Base-by-base conservation (phyloP, 345 rosid species). In the Ceriops tagal region DNA sequence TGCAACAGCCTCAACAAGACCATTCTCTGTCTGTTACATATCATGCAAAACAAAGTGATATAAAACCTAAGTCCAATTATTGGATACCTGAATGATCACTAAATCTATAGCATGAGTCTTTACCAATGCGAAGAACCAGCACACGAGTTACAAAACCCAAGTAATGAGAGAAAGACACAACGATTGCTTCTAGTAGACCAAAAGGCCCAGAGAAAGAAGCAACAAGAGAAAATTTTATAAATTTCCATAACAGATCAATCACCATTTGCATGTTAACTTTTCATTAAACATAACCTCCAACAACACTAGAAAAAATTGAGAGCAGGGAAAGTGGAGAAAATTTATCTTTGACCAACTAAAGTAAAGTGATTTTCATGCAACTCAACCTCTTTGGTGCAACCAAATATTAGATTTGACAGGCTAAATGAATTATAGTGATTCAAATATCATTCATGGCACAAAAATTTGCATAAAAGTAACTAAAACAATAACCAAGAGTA, bases 1-100 rank as follows among this genome's bases (percentile, higher is more conserved):
- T 79, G 92, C 97, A 58, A 95, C 96, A 73, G 93, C 88, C 81
- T 92, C 96, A 69, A 90, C 97, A 56, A 95, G 87, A 62, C 96
- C 99, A 84, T 88, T 95, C 80, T 95, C 97, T 46, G 85, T 92
- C 97, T 95, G 86, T 71, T 71, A 58, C 65, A 77, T 69, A 26
- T 57, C 72, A 77, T 35, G 57, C 37, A 67, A 72, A 72, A 69
- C 30, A 77, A 58, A 19, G 72, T 34, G 66, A 35, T 24, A 39
- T 47, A 35, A 58, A 61, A 59, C 30, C 59, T 57, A 19, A 46
- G 15, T 22, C 4, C 7, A 8, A 22, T 18, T 39, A 57, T 10
- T 13, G 49, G n/a, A 26, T 9, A 27, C 13, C 60, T 4, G 1
- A 53, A 68, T 39, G 37, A 31, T 18, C 46, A 57, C 16, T 56